Evolutionary conservation across 2,329 filamentous ascomycete genomes (phyloP).

Genomic region (Neonectria neomacrospora): DNA sequence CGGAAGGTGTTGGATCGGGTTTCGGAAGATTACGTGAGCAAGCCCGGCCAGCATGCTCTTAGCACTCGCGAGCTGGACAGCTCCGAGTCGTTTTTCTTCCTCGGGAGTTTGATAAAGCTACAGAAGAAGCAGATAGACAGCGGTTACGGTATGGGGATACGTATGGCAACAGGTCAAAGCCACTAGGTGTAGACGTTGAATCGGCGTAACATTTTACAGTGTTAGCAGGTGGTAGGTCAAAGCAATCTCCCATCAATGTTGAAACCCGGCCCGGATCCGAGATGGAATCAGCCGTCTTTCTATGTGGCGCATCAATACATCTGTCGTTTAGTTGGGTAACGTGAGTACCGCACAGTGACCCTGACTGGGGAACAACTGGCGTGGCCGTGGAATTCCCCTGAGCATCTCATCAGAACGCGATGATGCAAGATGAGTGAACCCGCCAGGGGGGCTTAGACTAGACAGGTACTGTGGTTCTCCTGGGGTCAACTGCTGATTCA

Average conservation of each 20-base stretch:
- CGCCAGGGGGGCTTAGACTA: neutral
- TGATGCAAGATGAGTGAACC: neutral
- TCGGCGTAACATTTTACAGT: too few relatives aligned
- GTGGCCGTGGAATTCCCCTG: too few relatives aligned
- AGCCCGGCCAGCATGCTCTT: constrained; percentile 1
- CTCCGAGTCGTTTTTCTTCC: too few relatives aligned
- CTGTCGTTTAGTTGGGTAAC: too few relatives aligned
- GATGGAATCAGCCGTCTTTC: neutral
- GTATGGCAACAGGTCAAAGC: neutral
- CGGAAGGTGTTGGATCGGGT: constrained; percentile 9
- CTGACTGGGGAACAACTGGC: too few relatives aligned
- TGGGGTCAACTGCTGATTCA: neutral
- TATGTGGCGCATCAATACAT: neutral
- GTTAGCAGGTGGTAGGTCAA: neutral
- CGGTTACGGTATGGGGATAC: neutral
- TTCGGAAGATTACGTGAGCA: constrained; percentile 31
- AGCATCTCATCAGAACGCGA: neutral
- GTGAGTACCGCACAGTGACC: neutral
- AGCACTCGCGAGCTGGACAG: neutral
- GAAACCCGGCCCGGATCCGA: neutral
- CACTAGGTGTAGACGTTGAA: neutral
- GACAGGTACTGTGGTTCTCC: too few relatives aligned
- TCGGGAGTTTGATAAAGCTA: neutral
- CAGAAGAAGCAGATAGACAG: neutral
- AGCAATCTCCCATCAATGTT: neutral